phyloP scores from a whole-genome alignment of 768 basidiomycete genomes.

The Rhodocollybia butyracea region DNA sequence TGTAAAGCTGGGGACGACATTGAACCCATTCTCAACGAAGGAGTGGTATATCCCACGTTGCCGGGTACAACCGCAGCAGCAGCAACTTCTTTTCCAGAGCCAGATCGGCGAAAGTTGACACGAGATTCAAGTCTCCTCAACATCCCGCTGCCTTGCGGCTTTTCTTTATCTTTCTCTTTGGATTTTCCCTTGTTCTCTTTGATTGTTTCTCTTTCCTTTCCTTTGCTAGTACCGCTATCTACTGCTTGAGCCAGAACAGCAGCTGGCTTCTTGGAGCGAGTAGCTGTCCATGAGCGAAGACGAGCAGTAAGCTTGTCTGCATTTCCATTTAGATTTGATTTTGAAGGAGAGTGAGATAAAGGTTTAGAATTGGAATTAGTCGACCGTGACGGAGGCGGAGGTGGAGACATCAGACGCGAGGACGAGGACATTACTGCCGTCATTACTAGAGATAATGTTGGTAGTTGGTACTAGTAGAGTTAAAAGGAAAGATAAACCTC shows the following conservation, averaged over 20 bases:
- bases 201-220: conserved; percentile 46
- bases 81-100: too few relatives aligned
- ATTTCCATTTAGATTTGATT: too few relatives aligned
- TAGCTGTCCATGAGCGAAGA: conserved; percentile 61
- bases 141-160: conserved; percentile 43
- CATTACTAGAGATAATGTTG: too few relatives aligned
- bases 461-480: too few relatives aligned
- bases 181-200: too few relatives aligned
- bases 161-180: conserved; percentile 31
- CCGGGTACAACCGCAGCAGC: too few relatives aligned
- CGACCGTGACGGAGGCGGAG: conserved; percentile 33
- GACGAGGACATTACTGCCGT: conserved; percentile 46
- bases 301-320: conserved; percentile 62
- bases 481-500: too few relatives aligned
- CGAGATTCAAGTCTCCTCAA: conserved; percentile 46
- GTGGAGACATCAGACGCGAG: conserved; percentile 25
- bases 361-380: conserved; percentile 36
- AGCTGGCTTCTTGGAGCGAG: conserved; percentile 52
- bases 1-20: conserved; percentile 75
- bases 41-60: conserved; percentile 58
- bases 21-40: conserved; percentile 66
- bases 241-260: conserved; percentile 30
- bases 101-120: conserved; percentile 45
- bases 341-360: conserved; percentile 27
- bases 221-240: conserved; percentile 45